These are phyloP conservation scores for Rhizopogon vesiculosus DNA, from an alignment of 768 basidiomycete genomes.

Conservation along the genomic window DNA sequence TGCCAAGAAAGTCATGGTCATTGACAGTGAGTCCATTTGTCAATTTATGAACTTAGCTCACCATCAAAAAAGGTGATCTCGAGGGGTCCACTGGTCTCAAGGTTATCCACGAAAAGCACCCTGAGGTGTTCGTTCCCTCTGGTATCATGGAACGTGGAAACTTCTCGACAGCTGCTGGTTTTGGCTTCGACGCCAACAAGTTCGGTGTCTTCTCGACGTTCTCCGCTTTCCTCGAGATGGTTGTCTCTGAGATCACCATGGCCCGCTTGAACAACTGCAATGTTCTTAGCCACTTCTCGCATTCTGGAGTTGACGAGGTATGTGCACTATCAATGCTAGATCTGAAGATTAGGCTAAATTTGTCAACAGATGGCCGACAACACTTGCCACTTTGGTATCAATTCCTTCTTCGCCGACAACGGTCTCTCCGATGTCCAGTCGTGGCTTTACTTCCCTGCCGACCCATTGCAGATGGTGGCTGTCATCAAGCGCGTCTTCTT, in stretches of 20 bases:
- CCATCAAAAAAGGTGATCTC: constrained; percentile 53
- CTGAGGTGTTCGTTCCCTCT: constrained; percentile 81
- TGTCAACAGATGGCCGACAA: constrained; percentile 48
- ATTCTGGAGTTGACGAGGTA: constrained; percentile 74
- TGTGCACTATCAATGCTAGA: not conserved
- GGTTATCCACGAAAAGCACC: constrained; percentile 85
- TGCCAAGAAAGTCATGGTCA: constrained; percentile 77
- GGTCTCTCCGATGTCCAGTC: constrained; percentile 77
- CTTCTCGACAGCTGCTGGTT: constrained; percentile 81
- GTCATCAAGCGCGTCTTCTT: constrained; percentile 78
- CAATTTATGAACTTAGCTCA: not conserved
- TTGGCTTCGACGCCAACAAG: constrained; percentile 78
- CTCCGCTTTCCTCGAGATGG: constrained; percentile 90
- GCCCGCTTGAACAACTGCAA: constrained; percentile 89
- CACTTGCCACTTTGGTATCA: constrained; percentile 68
- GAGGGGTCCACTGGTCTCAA: constrained; percentile 90
- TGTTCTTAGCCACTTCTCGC: constrained; percentile 85
- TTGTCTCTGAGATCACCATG: constrained; percentile 87
- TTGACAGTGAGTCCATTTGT: constrained; percentile 55
- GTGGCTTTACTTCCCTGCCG: constrained; percentile 86
- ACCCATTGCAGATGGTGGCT: constrained; percentile 75
- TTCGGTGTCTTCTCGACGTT: constrained; percentile 90
- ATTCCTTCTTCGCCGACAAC: constrained; percentile 86
- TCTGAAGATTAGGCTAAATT: not conserved
- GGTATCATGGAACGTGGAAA: constrained; percentile 87